Percentiles rank a stretch among this genome's conserved stretches.
phyloP scores from a whole-genome alignment of 179 eudicot genomes.

The Spinacia oleracea region DNA sequence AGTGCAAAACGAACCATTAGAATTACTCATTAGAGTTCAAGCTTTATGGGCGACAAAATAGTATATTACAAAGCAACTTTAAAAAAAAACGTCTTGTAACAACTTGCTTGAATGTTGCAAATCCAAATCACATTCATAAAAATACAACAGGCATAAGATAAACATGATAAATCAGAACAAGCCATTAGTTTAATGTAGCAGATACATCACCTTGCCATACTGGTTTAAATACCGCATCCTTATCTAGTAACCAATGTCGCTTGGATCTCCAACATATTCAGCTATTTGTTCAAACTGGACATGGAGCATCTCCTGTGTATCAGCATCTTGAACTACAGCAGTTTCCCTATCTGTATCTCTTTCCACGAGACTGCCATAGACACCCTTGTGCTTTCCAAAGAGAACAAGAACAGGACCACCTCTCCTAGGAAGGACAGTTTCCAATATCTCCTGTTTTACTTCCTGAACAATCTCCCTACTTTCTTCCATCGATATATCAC shows the following conservation, averaged over 20 bases:
- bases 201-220: background rate
- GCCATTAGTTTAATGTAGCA: conserved; percentile 5
- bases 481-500: conserved; percentile 84
- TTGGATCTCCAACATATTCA: conserved; percentile 75
- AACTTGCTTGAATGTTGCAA: background rate
- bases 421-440: conserved; percentile 76
- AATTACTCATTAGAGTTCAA: background rate
- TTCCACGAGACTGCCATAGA: conserved; percentile 61
- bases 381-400: conserved; percentile 77
- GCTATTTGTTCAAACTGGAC: conserved; percentile 78
- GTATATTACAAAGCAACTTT: background rate
- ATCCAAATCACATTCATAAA: background rate
- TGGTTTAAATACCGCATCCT: conserved; percentile 2
- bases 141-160: background rate
- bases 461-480: conserved; percentile 75
- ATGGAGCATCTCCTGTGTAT: conserved; percentile 40
- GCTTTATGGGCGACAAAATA: background rate
- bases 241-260: conserved; percentile 66
- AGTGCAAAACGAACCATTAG: background rate
- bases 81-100: background rate
- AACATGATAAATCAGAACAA: background rate
- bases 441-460: conserved; percentile 69
- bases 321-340: conserved; percentile 71
- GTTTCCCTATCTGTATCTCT: conserved; percentile 62
- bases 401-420: conserved; percentile 82